A percentile compares a stretch with the other conserved stretches of the same genome.
Conservation (phyloP, 495 filamentous ascomycete genomes). For the Daldinia vernicosa region DNA sequence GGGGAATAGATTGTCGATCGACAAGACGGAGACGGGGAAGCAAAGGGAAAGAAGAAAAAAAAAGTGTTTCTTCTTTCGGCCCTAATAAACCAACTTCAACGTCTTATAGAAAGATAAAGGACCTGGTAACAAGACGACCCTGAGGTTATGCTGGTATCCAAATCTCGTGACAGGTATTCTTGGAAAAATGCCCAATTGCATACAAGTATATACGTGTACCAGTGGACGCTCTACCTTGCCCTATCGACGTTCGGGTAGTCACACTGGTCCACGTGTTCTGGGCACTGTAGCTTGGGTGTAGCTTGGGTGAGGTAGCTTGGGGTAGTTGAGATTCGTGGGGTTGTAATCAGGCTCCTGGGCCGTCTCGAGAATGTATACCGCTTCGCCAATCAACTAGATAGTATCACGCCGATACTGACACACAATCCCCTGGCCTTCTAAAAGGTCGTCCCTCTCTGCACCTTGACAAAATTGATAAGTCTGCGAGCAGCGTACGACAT, state of each 20-base stretch:
- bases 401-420: conserved; percentile 42
- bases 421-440: conserved; percentile 39
- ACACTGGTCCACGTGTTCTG: conserved; percentile 49
- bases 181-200: conserved; percentile 24
- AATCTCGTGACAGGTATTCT: conserved; percentile 38
- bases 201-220: conserved; percentile 49
- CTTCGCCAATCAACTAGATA: conserved; percentile 42
- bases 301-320: conserved; percentile 43
- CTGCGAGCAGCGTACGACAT: conserved; percentile 26
- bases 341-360: conserved; percentile 46
- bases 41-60: conserved; percentile 12
- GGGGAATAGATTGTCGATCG: conserved; percentile 40
- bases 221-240: conserved; percentile 35
- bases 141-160: conserved; percentile 35
- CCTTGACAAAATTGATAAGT: conserved; percentile 30
- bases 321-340: conserved; percentile 45
- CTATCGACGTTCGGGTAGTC: conserved; percentile 37
- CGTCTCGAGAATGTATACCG: conserved; percentile 34
- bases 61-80: conserved; percentile 4
- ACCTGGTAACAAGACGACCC: conserved; percentile 16
- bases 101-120: conserved; percentile 33
- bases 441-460: conserved; percentile 40
- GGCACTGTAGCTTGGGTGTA: conserved; percentile 20
- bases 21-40: neutral
- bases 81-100: conserved; percentile 11